Evolutionary conservation across 2,329 filamentous ascomycete species (phyloP), one percentile per base, ranked within the genome.

Genomic region (Neonectria magnoliae): DNA sequence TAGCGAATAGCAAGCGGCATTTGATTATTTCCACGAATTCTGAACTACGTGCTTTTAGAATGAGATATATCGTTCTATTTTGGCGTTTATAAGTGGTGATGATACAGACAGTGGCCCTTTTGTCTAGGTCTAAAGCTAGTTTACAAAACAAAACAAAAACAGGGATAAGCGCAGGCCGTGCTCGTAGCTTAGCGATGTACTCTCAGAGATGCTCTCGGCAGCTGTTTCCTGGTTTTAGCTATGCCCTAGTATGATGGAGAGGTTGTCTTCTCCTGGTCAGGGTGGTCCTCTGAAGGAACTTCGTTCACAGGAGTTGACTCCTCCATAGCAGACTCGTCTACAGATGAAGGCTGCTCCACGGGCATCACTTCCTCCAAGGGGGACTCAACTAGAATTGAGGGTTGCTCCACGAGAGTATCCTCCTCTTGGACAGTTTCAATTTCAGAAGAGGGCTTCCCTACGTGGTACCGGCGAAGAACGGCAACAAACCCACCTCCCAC

Each of bases 401-500:
- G 36, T 16, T 66, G 51, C 36, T 50, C 36, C 11, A 68, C 67
- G 8, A 63, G 52, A 8, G 11, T 22, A 31, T 38, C 41, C 36
- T 65, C 65, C 14, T 66, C 65, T 6, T 55, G 57, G n/a, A 33
- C 41, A 29, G 47, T n/a, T 45, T 70, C 54, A 1, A 47, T 57
- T 27, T 62, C 57, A n/a, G 62, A 18, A 4, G 55, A 22, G 13
- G 64, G 60, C 33, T 66, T 64, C n/a, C 59, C 56, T 16, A 44
- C 41, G 0, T 75, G 76, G 73, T 76, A 77, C 45, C 76, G 75
- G 9, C 80, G 76, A 53, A 79, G 71, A 5, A 82, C 75, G 20
- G 77, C 80, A 20, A 82, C 70, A 54, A 82, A 82, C 1, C 81
- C 81, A 25, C 81, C 81, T 0, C 81, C 81, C 0, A 74, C 77